Evolutionary conservation across 129 eudicot species (phyloP).

Genomic region (Tagetes erecta): DNA sequence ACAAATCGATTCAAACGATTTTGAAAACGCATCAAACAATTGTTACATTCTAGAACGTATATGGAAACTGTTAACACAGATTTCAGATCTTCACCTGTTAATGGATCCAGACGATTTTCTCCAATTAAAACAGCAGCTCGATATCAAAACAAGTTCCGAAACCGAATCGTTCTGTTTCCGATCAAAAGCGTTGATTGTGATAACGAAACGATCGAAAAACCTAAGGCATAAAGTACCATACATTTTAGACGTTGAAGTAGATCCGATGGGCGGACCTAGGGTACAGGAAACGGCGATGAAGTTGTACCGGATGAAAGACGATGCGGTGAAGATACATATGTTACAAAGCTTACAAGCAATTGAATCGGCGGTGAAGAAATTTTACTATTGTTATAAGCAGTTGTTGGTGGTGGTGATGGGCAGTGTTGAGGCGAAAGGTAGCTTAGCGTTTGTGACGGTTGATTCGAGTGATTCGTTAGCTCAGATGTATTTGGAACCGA

Average conservation of each 20-base stretch:
- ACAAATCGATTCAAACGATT: slow-evolving; percentile 37
- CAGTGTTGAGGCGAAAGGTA: slow-evolving; percentile 70
- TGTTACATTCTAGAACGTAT: slow-evolving; percentile 62
- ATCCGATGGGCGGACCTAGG: slow-evolving; percentile 88
- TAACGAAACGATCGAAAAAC: slow-evolving; percentile 61
- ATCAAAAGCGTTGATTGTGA: slow-evolving; percentile 53
- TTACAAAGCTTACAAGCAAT: slow-evolving; percentile 78
- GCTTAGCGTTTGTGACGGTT: slow-evolving; percentile 34
- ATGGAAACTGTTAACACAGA: slow-evolving; percentile 56
- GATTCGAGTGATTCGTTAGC: slow-evolving; percentile 62
- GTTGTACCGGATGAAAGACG: slow-evolving; percentile 51
- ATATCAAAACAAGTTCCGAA: slow-evolving; percentile 50
- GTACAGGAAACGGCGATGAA: slow-evolving; percentile 86
- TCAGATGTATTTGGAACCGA: slow-evolving; percentile 67
- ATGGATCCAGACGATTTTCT: slow-evolving; percentile 88
- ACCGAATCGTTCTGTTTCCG: slow-evolving; percentile 72
- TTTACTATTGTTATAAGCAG: slow-evolving; percentile 70
- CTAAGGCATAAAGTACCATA: slow-evolving; percentile 76
- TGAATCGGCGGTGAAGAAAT: slow-evolving; percentile 76
- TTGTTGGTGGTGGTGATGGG: slow-evolving; percentile 70
- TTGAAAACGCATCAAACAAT: slow-evolving; percentile 44
- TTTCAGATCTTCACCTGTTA: slow-evolving; percentile 62
- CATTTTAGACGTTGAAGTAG: slow-evolving; percentile 77
- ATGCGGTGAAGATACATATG: slow-evolving; percentile 56
- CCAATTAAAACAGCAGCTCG: slow-evolving; percentile 57